These are phyloP conservation scores for Schwanniomyces pseudopolymorphus DNA, from an alignment of 805 yeast species.

Conservation along the genomic window DNA sequence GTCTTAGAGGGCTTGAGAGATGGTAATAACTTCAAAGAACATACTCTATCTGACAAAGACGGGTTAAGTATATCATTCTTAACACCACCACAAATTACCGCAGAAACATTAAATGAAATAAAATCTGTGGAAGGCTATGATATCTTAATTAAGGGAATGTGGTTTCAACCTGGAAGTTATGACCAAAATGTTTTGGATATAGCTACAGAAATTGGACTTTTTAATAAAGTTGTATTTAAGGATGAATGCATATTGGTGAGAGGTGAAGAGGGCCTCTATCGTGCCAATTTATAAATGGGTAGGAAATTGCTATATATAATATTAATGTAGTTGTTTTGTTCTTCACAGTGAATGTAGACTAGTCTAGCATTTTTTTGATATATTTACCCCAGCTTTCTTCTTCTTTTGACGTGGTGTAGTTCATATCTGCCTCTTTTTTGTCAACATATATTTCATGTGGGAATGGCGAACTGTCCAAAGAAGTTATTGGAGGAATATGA, in stretches of 20 bases:
- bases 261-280: constrained; percentile 53
- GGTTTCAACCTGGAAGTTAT: constrained; percentile 87
- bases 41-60: constrained; percentile 31
- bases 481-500: constrained; percentile 74
- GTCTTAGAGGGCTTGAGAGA: constrained; percentile 22
- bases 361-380: constrained; percentile 44
- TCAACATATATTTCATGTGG: constrained; percentile 40
- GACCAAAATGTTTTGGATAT: constrained; percentile 49
- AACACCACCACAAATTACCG: constrained; percentile 69
- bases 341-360: neutral
- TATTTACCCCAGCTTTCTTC: constrained; percentile 43
- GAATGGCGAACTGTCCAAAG: constrained; percentile 66
- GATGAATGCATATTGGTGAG: constrained; percentile 72
- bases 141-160: constrained; percentile 51
- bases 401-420: constrained; percentile 11
- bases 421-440: constrained; percentile 7
- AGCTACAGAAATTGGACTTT: constrained; percentile 35
- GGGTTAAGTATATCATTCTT: constrained; percentile 64
- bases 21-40: constrained; percentile 17
- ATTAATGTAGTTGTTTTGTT: neutral
- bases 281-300: constrained; percentile 35
- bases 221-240: constrained; percentile 36
- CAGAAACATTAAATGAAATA: constrained; percentile 31
- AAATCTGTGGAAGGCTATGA: constrained; percentile 41
- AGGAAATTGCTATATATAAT: neutral